These are phyloP conservation scores for Cladophialophora carrionii DNA, from an alignment of 2,329 filamentous ascomycete species.

Conservation along the genomic window DNA sequence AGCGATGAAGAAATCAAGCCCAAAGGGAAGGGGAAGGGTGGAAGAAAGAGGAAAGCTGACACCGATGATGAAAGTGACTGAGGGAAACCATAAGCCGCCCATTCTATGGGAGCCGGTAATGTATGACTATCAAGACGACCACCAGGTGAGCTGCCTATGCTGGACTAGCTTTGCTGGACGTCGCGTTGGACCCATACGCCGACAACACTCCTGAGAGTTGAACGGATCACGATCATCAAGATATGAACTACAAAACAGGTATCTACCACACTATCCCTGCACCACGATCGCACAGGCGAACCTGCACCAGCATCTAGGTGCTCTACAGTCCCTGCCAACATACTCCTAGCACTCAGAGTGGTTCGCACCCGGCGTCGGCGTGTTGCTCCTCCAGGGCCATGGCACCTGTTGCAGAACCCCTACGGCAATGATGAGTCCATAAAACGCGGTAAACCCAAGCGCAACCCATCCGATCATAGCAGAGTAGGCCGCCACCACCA, in stretches of 20 bases:
- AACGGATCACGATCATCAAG: neutral
- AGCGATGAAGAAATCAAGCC: slow-evolving; percentile 33
- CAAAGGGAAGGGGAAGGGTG: slow-evolving; percentile 34
- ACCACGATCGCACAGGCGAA: neutral
- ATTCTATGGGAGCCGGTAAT: slow-evolving; percentile 4
- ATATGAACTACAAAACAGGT: slow-evolving; percentile 5
- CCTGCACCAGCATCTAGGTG: neutral
- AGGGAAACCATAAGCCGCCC: slow-evolving; percentile 4
- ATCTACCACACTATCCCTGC: neutral
- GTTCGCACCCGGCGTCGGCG: slow-evolving; percentile 17
- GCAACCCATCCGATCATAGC: slow-evolving; percentile 38
- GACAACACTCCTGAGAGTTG: neutral
- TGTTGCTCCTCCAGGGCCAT: slow-evolving; percentile 35
- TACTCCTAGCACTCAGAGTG: slow-evolving; percentile 13
- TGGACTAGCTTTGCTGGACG: slow-evolving; percentile 1
- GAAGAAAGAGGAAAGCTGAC: slow-evolving; percentile 32
- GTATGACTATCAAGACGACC: slow-evolving; percentile 15
- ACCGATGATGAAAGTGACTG: slow-evolving; percentile 32
- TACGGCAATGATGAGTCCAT: slow-evolving; percentile 35
- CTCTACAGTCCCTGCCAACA: neutral
- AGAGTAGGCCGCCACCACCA: slow-evolving; percentile 39
- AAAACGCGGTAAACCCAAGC: slow-evolving; percentile 36
- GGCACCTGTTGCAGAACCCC: slow-evolving; percentile 34
- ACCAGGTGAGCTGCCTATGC: slow-evolving; percentile 2
- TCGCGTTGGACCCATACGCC: neutral